phyloP scores from a whole-genome alignment of 1,284 basidiomycete genomes.

The Porodaedalea pini region DNA sequence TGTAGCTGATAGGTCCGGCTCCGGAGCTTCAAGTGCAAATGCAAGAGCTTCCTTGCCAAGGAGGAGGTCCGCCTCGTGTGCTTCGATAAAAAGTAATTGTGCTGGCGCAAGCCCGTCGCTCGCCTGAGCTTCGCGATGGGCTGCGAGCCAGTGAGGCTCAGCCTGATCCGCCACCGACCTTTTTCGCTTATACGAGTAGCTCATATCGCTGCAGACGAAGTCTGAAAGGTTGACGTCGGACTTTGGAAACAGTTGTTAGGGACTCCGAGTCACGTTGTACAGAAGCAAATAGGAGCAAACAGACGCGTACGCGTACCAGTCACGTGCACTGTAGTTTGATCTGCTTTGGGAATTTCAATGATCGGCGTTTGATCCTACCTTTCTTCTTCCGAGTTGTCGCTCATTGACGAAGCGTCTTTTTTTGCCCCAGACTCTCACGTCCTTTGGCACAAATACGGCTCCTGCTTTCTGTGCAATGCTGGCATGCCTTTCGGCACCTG shows the following conservation, averaged over 20 bases:
- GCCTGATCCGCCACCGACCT: background rate
- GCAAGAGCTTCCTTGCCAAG: constrained; percentile 43
- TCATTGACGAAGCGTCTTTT: background rate
- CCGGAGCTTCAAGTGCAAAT: constrained; percentile 47
- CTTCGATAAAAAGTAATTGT: constrained; percentile 49
- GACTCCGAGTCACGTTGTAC: too few species aligned
- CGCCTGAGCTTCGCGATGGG: background rate
- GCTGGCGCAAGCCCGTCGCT: background rate
- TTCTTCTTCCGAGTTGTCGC: too few species aligned
- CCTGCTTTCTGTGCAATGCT: background rate
- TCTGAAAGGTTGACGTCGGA: too few species aligned
- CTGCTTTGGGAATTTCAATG: too few species aligned
- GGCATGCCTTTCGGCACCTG: background rate
- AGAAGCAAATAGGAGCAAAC: too few species aligned
- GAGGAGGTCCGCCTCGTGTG: constrained; percentile 63
- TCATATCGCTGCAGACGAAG: background rate
- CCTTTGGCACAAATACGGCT: background rate
- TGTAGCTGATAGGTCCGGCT: constrained; percentile 13
- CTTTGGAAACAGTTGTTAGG: too few species aligned
- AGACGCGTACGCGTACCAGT: too few species aligned
- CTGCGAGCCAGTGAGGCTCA: background rate
- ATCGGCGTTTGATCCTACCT: too few species aligned
- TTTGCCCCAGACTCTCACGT: background rate
- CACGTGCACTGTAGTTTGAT: too few species aligned
- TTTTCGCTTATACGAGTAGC: background rate